Percentiles rank a stretch among this genome's conserved stretches.
These are phyloP conservation scores for Eutrema salsugineum DNA, from an alignment of 441 rosid species.

Conservation along the genomic window DNA sequence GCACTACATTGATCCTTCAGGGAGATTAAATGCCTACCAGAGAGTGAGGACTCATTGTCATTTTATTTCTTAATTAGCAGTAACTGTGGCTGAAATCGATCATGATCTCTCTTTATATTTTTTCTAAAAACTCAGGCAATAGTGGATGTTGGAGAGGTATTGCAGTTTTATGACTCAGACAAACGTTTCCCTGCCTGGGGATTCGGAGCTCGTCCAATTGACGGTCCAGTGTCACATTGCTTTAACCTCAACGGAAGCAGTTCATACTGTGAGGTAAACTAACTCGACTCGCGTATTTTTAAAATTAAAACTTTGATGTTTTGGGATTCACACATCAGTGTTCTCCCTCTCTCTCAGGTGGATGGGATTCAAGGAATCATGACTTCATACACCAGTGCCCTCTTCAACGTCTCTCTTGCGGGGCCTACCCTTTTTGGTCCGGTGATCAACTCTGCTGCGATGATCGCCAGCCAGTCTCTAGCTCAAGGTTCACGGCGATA, in stretches of 20 bases:
- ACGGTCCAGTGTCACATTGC: slow-evolving; percentile 86
- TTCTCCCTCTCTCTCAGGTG: slow-evolving; percentile 43
- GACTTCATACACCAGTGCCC: slow-evolving; percentile 76
- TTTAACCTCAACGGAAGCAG: slow-evolving; percentile 89
- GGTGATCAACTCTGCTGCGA: slow-evolving; percentile 71
- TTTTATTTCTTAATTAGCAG: neutral
- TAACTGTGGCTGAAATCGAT: slow-evolving; percentile 1
- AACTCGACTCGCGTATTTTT: neutral
- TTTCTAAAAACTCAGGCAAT: slow-evolving; percentile 67
- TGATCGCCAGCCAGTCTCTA: slow-evolving; percentile 68
- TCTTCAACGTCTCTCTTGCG: slow-evolving; percentile 85
- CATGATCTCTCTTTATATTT: neutral
- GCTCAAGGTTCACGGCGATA: slow-evolving; percentile 56
- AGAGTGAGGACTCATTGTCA: slow-evolving; percentile 45
- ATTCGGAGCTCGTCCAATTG: slow-evolving; percentile 93
- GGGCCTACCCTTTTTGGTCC: slow-evolving; percentile 98
- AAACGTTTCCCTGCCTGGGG: slow-evolving; percentile 97
- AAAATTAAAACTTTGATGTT: neutral
- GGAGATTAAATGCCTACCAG: slow-evolving; percentile 78
- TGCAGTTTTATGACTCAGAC: slow-evolving; percentile 93
- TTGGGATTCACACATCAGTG: neutral
- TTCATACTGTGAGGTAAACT: slow-evolving; percentile 60
- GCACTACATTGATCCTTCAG: slow-evolving; percentile 83
- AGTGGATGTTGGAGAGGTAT: slow-evolving; percentile 79
- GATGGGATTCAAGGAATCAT: slow-evolving; percentile 89